A percentile compares a stretch with the other conserved stretches of the same genome.
Conservation (phyloP, 2,329 filamentous ascomycete genomes). For the Ceratocystis alfenasii region DNA sequence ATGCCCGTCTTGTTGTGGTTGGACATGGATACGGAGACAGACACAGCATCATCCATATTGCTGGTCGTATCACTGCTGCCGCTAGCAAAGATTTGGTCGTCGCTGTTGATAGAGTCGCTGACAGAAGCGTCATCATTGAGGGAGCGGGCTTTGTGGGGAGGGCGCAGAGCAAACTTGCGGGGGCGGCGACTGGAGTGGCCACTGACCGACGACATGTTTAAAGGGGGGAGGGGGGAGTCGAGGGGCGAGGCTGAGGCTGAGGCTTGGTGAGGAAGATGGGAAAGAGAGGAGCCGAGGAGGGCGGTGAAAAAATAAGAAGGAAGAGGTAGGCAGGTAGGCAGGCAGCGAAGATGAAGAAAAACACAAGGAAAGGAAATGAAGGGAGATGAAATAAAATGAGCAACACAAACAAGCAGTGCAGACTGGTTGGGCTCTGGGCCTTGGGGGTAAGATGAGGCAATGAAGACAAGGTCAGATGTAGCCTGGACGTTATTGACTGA, state of each 20-base stretch:
- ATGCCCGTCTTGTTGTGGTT: slow-evolving; percentile 27
- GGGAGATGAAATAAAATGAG: neutral
- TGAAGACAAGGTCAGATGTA: neutral
- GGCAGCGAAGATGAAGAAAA: slow-evolving; percentile 1
- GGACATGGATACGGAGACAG: slow-evolving; percentile 40
- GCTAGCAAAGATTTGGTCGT: slow-evolving; percentile 47
- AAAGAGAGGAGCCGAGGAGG: slow-evolving; percentile 6
- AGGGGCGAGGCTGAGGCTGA: too few relatives aligned
- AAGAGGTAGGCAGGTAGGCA: neutral
- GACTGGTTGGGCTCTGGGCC: too few relatives aligned
- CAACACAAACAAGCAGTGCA: neutral
- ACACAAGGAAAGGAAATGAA: neutral
- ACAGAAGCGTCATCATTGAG: slow-evolving; percentile 56
- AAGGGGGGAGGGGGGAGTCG: neutral
- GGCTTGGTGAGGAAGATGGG: neutral
- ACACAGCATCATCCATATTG: slow-evolving; percentile 43
- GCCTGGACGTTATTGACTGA: neutral
- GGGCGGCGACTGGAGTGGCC: slow-evolving; percentile 26
- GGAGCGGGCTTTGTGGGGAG: slow-evolving; percentile 31
- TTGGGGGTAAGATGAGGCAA: neutral
- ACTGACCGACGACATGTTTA: slow-evolving; percentile 29
- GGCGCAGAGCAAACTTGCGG: slow-evolving; percentile 56
- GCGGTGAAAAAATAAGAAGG: slow-evolving; percentile 22
- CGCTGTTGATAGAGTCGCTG: slow-evolving; percentile 50
- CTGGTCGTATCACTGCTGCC: slow-evolving; percentile 48